phyloP scores from a whole-genome alignment of 1,139 yeast genomes.

The Trichomonascaceae sp. region DNA sequence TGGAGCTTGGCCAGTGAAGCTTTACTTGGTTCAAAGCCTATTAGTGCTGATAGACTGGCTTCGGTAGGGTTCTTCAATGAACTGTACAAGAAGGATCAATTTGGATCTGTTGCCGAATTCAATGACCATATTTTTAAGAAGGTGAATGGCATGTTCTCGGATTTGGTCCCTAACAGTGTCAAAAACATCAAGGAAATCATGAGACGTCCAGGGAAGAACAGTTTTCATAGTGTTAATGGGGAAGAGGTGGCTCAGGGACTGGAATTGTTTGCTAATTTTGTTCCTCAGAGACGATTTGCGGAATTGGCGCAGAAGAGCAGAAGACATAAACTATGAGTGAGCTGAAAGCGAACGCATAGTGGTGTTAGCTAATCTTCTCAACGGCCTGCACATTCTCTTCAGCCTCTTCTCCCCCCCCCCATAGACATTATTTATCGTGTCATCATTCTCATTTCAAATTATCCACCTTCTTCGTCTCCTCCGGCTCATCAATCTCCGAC shows the following conservation, averaged over 20 bases:
- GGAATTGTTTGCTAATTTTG: slow-evolving; percentile 62
- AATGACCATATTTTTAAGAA: slow-evolving; percentile 48
- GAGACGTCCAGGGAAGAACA: slow-evolving; percentile 33
- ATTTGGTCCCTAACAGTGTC: slow-evolving; percentile 53
- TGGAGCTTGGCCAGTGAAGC: slow-evolving; percentile 71
- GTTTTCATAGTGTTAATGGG: slow-evolving; percentile 49
- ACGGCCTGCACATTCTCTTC: no score
- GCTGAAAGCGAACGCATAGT: no score
- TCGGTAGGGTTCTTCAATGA: slow-evolving; percentile 60
- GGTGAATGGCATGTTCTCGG: slow-evolving; percentile 34
- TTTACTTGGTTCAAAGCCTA: slow-evolving; percentile 60
- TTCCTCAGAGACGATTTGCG: slow-evolving; percentile 65
- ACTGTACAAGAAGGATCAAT: slow-evolving; percentile 41
- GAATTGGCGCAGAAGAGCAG: slow-evolving; percentile 50
- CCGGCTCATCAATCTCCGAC: slow-evolving; percentile 24
- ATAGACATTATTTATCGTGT: no score
- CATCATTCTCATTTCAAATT: slow-evolving; percentile 14
- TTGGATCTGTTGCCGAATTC: slow-evolving; percentile 50
- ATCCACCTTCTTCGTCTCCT: slow-evolving; percentile 26
- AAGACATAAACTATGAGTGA: slow-evolving; percentile 51
- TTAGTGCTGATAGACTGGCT: slow-evolving; percentile 53
- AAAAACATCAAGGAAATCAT: slow-evolving; percentile 55
- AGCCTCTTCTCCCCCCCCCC: no score
- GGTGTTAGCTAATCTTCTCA: no score
- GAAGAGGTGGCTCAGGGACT: slow-evolving; percentile 66